Percentiles rank a stretch among this genome's conserved stretches.
Evolutionary conservation across 1,284 basidiomycete species (phyloP).

Genomic region (Prillingera fragicola): DNA sequence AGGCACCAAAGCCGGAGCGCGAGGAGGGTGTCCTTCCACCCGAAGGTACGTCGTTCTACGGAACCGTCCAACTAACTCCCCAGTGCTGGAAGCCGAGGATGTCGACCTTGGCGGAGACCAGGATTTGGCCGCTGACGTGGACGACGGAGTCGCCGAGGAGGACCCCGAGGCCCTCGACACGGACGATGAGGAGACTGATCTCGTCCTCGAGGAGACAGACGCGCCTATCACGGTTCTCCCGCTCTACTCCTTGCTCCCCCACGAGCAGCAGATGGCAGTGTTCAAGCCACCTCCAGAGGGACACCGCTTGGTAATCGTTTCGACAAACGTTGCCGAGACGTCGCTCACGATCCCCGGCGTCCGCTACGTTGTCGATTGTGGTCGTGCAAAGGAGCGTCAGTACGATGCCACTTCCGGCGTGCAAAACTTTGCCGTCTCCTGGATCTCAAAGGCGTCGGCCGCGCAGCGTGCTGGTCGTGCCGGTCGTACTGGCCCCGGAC

Average conservation of each 20-base stretch:
- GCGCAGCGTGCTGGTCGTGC: constrained; percentile 68
- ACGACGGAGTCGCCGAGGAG: constrained; percentile 46
- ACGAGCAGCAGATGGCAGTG: constrained; percentile 68
- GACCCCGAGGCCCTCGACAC: constrained; percentile 49
- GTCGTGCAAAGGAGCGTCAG: constrained; percentile 71
- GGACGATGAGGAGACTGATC: constrained; percentile 45
- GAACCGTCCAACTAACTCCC: constrained; percentile 3
- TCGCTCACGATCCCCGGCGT: constrained; percentile 73
- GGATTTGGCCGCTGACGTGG: constrained; percentile 51
- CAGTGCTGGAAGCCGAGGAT: constrained; percentile 48
- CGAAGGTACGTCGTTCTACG: constrained; percentile 27
- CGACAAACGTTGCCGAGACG: constrained; percentile 74
- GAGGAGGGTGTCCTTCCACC: constrained; percentile 17
- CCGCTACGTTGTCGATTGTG: constrained; percentile 68
- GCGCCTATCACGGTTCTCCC: constrained; percentile 67
- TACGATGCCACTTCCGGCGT: constrained; percentile 61
- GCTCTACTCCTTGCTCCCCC: constrained; percentile 65
- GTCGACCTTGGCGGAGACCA: constrained; percentile 46
- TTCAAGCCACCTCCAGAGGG: constrained; percentile 62
- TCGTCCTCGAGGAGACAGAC: constrained; percentile 48
- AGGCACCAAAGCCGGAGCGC: constrained; percentile 1
- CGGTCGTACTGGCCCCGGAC: constrained; percentile 69
- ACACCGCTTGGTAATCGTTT: constrained; percentile 63
- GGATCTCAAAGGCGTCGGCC: constrained; percentile 71
- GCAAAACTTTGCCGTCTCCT: constrained; percentile 65